Conservation (phyloP, 2,329 filamentous ascomycete species). For the Malbranchea cinnamomea region DNA sequence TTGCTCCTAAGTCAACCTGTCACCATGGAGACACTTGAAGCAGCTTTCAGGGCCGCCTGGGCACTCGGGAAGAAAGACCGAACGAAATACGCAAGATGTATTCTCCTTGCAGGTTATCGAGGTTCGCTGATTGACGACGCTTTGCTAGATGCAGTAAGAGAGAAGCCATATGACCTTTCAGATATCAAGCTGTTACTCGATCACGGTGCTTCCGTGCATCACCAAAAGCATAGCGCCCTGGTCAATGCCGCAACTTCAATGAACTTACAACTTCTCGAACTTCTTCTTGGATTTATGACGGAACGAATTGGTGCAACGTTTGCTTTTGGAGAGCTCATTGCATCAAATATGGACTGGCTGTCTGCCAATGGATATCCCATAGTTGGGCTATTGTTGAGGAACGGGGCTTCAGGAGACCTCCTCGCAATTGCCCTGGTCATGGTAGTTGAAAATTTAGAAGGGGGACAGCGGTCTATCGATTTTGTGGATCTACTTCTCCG, state of each 20-base stretch:
- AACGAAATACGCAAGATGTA: slow-evolving; percentile 10
- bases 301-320: slow-evolving; percentile 7
- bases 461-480: slow-evolving; percentile 20
- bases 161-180: slow-evolving; percentile 8
- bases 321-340: slow-evolving; percentile 8
- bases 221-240: slow-evolving; percentile 40
- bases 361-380: slow-evolving; percentile 36
- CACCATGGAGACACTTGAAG: slow-evolving; percentile 6
- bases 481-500: slow-evolving; percentile 29
- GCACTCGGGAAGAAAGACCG: slow-evolving; percentile 3
- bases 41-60: slow-evolving; percentile 7
- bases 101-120: slow-evolving; percentile 12
- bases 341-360: slow-evolving; percentile 23
- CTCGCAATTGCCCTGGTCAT: slow-evolving; percentile 33
- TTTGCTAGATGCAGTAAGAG: slow-evolving; percentile 10
- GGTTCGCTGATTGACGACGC: slow-evolving; percentile 8
- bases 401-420: slow-evolving; percentile 18
- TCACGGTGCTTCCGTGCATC: slow-evolving; percentile 41
- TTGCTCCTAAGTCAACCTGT: slow-evolving; percentile 8
- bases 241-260: slow-evolving; percentile 10
- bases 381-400: slow-evolving; percentile 32
- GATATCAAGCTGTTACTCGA: slow-evolving; percentile 37
- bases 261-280: slow-evolving; percentile 6
- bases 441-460: slow-evolving; percentile 31
- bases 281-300: slow-evolving; percentile 8